phyloP scores from a whole-genome alignment of 2,329 filamentous ascomycete genomes.

The Epichloe aotearoae region DNA sequence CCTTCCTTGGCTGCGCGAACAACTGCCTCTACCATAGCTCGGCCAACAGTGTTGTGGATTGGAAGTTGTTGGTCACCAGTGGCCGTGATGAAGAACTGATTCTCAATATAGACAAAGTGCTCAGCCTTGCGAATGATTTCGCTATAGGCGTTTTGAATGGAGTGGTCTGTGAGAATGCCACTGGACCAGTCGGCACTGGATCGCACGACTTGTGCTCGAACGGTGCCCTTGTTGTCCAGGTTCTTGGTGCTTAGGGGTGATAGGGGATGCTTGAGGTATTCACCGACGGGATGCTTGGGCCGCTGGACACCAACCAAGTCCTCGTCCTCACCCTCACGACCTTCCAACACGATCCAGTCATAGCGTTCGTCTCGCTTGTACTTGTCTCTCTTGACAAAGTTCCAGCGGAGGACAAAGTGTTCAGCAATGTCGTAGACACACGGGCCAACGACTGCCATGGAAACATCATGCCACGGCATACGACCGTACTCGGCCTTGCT shows the following conservation, averaged over 20 bases:
- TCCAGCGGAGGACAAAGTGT: constrained; percentile 91
- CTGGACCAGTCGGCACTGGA: constrained; percentile 91
- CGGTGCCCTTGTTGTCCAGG: constrained; percentile 52
- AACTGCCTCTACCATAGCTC: constrained; percentile 81
- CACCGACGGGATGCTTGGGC: constrained; percentile 77
- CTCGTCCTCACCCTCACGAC: constrained; percentile 63
- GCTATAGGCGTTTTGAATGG: constrained; percentile 75
- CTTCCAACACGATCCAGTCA: constrained; percentile 74
- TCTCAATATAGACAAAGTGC: constrained; percentile 95
- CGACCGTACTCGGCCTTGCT: constrained; percentile 83
- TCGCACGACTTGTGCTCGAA: constrained; percentile 75
- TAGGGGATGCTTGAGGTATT: constrained; percentile 72
- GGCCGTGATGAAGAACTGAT: constrained; percentile 96
- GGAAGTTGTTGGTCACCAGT: constrained; percentile 80
- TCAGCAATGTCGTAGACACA: constrained; percentile 90
- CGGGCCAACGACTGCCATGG: constrained; percentile 82
- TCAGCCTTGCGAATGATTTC: constrained; percentile 78
- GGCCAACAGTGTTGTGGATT: constrained; percentile 77
- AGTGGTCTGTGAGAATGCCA: constrained; percentile 72
- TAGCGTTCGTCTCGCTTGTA: constrained; percentile 80
- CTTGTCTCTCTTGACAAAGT: constrained; percentile 93
- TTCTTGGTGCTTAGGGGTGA: constrained; percentile 55
- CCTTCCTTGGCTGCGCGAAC: constrained; percentile 68
- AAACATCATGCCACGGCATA: constrained; percentile 97
- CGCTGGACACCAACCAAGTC: constrained; percentile 80